Evolutionary conservation across 306 rosid genomes (phyloP).

Genomic region (Vicia sativa): DNA sequence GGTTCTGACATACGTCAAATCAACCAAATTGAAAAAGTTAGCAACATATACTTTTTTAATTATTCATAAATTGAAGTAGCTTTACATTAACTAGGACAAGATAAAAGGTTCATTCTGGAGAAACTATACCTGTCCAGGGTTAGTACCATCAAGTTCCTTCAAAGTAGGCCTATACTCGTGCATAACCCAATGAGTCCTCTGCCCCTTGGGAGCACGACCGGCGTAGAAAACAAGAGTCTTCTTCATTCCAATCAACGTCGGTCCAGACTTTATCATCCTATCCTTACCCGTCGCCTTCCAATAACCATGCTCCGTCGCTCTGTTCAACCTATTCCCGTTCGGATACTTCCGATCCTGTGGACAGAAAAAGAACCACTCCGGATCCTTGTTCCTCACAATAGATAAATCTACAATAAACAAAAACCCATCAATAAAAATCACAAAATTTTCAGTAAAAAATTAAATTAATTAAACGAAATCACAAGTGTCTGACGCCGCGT

Average conservation of each 20-base stretch:
- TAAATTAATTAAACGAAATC: background rate
- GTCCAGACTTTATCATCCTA: conserved; percentile 79
- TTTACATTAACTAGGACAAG: background rate
- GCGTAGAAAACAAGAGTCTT: conserved; percentile 89
- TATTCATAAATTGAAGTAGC: conserved; percentile 26
- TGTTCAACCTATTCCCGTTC: conserved; percentile 81
- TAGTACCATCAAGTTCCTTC: conserved; percentile 88
- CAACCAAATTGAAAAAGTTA: conserved; percentile 35
- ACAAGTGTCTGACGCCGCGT: no score
- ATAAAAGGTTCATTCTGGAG: background rate
- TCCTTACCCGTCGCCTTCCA: conserved; percentile 99
- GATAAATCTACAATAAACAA: conserved; percentile 61
- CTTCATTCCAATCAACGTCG: conserved; percentile 84
- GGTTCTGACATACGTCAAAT: conserved; percentile 57
- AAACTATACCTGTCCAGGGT: conserved; percentile 88
- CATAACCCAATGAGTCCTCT: conserved; percentile 93
- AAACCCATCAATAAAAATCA: conserved; percentile 21
- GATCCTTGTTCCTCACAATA: conserved; percentile 72
- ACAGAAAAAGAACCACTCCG: conserved; percentile 98
- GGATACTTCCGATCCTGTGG: conserved; percentile 96
- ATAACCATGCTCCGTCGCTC: conserved; percentile 82
- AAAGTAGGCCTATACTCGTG: conserved; percentile 89
- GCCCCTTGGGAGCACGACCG: conserved; percentile 96
- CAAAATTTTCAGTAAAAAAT: background rate
- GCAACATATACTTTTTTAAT: conserved; percentile 18